Conservation (phyloP, 371 early-diverging fungal genomes). For the Cokeromyces recurvatus region DNA sequence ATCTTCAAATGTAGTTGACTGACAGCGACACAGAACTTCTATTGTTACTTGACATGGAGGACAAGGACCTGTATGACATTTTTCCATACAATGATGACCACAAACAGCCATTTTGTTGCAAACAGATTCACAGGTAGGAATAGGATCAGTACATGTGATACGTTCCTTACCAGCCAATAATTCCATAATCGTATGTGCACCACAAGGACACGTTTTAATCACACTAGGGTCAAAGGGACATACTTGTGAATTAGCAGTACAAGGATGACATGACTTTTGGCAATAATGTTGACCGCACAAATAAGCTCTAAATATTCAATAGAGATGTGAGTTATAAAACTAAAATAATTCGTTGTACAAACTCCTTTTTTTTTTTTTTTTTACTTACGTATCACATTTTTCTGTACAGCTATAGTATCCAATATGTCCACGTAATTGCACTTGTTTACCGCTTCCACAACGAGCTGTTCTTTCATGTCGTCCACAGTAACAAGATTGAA, state of each 20-base stretch:
- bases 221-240: conserved; percentile 73
- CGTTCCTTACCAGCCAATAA: conserved; percentile 36
- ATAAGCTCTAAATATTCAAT: conserved; percentile 32
- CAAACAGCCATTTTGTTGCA: conserved; percentile 70
- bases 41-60: conserved; percentile 55
- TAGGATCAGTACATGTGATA: conserved; percentile 65
- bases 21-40: conserved; percentile 62
- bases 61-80: conserved; percentile 77
- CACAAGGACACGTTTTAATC: conserved; percentile 82
- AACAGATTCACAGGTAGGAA: conserved; percentile 68
- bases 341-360: not conserved
- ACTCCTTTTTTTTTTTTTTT: too few species aligned
- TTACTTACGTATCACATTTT: conserved; percentile 51
- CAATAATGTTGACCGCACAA: conserved; percentile 80
- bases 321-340: not conserved
- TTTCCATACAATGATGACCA: conserved; percentile 66
- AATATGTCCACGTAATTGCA: conserved; percentile 26
- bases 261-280: conserved; percentile 67
- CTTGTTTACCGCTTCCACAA: conserved; percentile 56
- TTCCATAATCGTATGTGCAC: conserved; percentile 35
- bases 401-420: conserved; percentile 64
- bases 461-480: conserved; percentile 45
- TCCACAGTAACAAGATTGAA: conserved; percentile 73
- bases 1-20: conserved; percentile 41
- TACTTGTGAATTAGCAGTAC: conserved; percentile 33